Conservation (phyloP, 495 filamentous ascomycete genomes). For the Aspergillus leporis region DNA sequence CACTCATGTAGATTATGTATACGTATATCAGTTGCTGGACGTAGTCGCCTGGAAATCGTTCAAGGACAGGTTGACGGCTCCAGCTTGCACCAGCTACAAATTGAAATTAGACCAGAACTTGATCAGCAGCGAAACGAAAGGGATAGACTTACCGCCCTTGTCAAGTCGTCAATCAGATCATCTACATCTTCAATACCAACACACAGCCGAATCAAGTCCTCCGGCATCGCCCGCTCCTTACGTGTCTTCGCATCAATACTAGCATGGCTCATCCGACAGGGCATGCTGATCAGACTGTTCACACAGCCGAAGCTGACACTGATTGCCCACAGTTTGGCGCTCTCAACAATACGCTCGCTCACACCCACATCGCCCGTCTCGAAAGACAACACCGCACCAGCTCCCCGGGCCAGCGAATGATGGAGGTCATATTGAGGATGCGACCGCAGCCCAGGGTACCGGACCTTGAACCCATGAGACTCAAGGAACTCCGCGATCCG, state of each 20-base stretch:
- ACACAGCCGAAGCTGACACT: slow-evolving; percentile 97
- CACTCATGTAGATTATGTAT: neutral
- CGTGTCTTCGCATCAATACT: slow-evolving; percentile 96
- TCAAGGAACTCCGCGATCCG: slow-evolving; percentile 91
- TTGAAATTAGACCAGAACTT: slow-evolving; percentile 16
- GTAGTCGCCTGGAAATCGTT: slow-evolving; percentile 66
- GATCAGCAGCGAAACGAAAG: slow-evolving; percentile 1
- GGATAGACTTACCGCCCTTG: slow-evolving; percentile 72
- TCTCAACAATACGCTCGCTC: slow-evolving; percentile 91
- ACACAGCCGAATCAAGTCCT: slow-evolving; percentile 93
- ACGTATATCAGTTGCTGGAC: neutral
- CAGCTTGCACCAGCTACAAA: slow-evolving; percentile 83
- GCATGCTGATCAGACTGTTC: slow-evolving; percentile 98
- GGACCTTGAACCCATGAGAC: slow-evolving; percentile 85
- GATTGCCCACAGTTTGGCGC: slow-evolving; percentile 88
- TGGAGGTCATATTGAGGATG: slow-evolving; percentile 97
- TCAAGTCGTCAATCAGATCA: slow-evolving; percentile 92
- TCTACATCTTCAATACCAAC: slow-evolving; percentile 94
- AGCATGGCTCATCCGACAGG: slow-evolving; percentile 98
- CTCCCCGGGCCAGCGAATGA: slow-evolving; percentile 89
- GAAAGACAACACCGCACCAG: slow-evolving; percentile 91
- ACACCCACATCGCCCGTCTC: slow-evolving; percentile 84
- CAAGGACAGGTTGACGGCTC: slow-evolving; percentile 80
- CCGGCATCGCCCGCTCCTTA: slow-evolving; percentile 84
- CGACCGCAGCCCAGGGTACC: slow-evolving; percentile 88